phyloP scores from a whole-genome alignment of 257 asterid genomes.

The Marsdenia floribunda region DNA sequence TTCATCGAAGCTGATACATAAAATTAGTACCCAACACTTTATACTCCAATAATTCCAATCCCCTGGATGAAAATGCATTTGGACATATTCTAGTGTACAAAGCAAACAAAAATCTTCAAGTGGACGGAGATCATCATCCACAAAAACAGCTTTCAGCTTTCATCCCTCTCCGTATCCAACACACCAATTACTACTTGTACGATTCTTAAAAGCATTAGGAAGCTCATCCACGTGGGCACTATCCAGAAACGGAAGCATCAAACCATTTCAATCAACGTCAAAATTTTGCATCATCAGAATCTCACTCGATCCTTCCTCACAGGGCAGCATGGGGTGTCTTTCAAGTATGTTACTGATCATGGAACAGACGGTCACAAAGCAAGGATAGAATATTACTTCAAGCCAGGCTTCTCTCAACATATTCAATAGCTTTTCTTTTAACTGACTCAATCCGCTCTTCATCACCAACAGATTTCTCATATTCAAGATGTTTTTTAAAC shows the following conservation, averaged over 20 bases:
- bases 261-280: no score
- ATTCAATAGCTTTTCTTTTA: constrained; percentile 76
- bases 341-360: not conserved
- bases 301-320: not conserved
- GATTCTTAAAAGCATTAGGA: not conserved
- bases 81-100: no score
- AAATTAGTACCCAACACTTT: no score
- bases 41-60: no score
- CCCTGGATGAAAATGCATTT: no score
- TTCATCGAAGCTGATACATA: no score
- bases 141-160: no score
- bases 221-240: not conserved
- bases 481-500: constrained; percentile 78
- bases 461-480: constrained; percentile 64
- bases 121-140: no score
- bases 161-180: not conserved
- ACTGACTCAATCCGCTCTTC: constrained; percentile 56
- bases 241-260: not conserved
- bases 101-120: not conserved
- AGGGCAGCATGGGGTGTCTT: not conserved
- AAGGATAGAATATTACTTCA: constrained; percentile 20
- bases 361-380: not conserved
- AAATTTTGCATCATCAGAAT: not conserved
- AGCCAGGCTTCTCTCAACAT: constrained; percentile 51
- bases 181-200: not conserved